phyloP scores from a whole-genome alignment of 495 filamentous ascomycete genomes.

The Penicillium silybi region DNA sequence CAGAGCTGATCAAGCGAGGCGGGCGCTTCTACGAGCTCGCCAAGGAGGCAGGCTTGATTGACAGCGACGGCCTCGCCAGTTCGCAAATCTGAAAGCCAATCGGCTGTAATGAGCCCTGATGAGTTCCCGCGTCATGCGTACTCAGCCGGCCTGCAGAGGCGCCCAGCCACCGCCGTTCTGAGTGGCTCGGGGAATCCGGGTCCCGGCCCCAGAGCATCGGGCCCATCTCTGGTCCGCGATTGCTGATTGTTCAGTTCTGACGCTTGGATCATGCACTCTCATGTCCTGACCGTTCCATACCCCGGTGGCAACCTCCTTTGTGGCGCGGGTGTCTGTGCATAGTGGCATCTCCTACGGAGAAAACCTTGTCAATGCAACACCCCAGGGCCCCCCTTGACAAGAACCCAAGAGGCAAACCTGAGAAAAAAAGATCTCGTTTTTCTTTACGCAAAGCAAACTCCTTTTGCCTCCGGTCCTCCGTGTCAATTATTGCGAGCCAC shows the following conservation, averaged over 20 bases:
- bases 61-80: conserved; percentile 36
- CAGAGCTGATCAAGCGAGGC: conserved; percentile 47
- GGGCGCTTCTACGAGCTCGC: conserved; percentile 56
- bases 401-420: neutral
- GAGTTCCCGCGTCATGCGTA: conserved; percentile 3
- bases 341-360: conserved; percentile 8
- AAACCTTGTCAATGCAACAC: conserved; percentile 11
- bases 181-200: conserved; percentile 26
- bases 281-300: conserved; percentile 5
- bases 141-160: conserved; percentile 8
- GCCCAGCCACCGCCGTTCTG: conserved; percentile 10
- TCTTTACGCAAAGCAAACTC: conserved; percentile 1
- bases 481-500: conserved; percentile 5
- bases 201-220: conserved; percentile 6
- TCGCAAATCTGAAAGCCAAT: conserved; percentile 18
- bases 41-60: conserved; percentile 53
- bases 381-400: conserved; percentile 15
- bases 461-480: neutral
- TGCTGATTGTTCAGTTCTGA: conserved; percentile 13
- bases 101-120: conserved; percentile 14
- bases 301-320: conserved; percentile 3
- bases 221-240: conserved; percentile 12
- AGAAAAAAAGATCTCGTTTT: conserved; percentile 1
- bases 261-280: conserved; percentile 16
- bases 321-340: conserved; percentile 21